Percentiles rank a stretch among this genome's conserved stretches.
Conservation (phyloP, 345 rosid species). For the rapeseed (Brassica napus) region DNA sequence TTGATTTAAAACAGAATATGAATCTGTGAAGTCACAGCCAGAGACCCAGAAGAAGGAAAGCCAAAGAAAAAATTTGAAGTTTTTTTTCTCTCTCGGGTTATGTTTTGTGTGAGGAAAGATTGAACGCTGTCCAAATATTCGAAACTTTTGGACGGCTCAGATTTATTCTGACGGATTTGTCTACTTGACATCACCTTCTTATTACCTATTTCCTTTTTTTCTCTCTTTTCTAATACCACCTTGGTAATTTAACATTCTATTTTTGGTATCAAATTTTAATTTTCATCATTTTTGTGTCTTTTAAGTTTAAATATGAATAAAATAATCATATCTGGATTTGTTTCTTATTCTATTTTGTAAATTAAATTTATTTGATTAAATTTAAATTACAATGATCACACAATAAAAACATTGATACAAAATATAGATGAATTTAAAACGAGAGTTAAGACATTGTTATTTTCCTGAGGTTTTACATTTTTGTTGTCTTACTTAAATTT, state of each 20-base stretch:
- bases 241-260: background rate
- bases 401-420: background rate
- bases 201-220: background rate
- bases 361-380: too few relatives aligned
- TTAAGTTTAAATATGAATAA: too few relatives aligned
- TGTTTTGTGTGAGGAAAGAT: constrained; percentile 38
- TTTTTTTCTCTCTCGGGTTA: background rate
- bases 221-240: background rate
- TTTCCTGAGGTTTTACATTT: background rate
- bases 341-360: too few relatives aligned
- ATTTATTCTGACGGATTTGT: constrained; percentile 32
- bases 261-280: background rate
- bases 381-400: background rate
- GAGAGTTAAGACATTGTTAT: background rate
- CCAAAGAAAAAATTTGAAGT: background rate
- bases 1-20: background rate
- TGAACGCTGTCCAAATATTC: constrained; percentile 45
- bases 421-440: too few relatives aligned
- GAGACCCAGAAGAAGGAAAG: constrained; percentile 4
- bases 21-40: constrained; percentile 26
- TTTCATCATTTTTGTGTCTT: too few relatives aligned
- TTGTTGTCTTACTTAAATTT: background rate
- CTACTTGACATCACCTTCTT: constrained; percentile 37
- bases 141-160: constrained; percentile 36
- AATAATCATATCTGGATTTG: too few relatives aligned